Evolutionary conservation across 352 stramenopile genomes (phyloP).

Genomic region (Phytophthora kernoviae): DNA sequence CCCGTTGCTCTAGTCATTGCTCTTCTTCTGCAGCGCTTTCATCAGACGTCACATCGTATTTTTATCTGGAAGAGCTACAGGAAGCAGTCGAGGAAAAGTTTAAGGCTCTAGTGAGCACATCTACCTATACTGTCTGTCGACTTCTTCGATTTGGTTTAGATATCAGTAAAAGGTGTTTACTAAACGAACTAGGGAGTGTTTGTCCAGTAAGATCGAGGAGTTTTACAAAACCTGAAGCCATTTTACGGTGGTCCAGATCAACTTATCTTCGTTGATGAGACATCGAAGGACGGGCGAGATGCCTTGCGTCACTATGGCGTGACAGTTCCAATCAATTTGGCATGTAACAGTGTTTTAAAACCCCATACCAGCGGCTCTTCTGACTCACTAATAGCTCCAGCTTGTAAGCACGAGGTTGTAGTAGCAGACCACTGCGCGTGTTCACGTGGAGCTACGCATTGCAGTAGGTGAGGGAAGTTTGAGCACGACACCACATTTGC

Average conservation of each 20-base stretch:
- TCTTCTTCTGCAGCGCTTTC: too few relatives aligned
- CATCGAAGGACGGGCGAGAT: conserved; percentile 5
- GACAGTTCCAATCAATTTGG: too few relatives aligned
- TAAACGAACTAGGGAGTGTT: conserved; percentile 6
- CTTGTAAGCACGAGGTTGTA: too few relatives aligned
- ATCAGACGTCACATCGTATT: too few relatives aligned
- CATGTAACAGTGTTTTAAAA: too few relatives aligned
- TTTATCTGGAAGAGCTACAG: conserved; percentile 9
- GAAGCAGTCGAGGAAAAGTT: conserved; percentile 1
- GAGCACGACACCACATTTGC: too few relatives aligned
- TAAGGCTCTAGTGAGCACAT: conserved; percentile 2
- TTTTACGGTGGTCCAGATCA: conserved; percentile 12
- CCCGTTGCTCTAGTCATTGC: too few relatives aligned
- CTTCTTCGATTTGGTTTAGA: conserved; percentile 5
- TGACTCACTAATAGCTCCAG: too few relatives aligned
- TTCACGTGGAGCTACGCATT: too few relatives aligned
- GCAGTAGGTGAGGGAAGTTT: too few relatives aligned
- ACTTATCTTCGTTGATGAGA: conserved; percentile 13
- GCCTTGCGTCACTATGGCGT: conserved; percentile 6
- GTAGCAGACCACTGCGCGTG: too few relatives aligned
- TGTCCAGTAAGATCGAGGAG: background rate
- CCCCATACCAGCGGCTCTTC: too few relatives aligned
- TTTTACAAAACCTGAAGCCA: conserved; percentile 11
- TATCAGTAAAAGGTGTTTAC: conserved; percentile 7
- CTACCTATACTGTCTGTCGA: conserved; percentile 1